Percentiles rank a stretch among this genome's conserved stretches.
These are phyloP conservation scores for Penicillium crustosum DNA, from an alignment of 2,329 filamentous ascomycete species.

Conservation along the genomic window DNA sequence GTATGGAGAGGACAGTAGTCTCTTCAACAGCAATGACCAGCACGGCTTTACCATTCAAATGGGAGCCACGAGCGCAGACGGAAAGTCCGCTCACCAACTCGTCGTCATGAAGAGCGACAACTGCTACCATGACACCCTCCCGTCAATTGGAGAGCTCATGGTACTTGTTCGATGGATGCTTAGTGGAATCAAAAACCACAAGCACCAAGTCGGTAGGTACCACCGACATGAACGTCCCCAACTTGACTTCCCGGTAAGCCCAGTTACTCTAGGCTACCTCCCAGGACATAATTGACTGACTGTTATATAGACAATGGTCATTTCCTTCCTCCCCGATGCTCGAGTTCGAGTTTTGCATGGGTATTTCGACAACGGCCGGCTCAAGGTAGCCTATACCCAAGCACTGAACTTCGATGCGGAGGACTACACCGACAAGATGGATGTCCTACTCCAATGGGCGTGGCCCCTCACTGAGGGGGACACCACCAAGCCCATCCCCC, in stretches of 20 bases:
- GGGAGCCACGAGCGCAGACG: background rate
- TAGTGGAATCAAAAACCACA: background rate
- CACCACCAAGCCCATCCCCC: conserved; percentile 6
- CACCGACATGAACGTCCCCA: background rate
- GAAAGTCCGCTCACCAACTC: background rate
- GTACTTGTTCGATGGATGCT: conserved; percentile 16
- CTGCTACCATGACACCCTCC: background rate
- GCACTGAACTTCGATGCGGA: conserved; percentile 8
- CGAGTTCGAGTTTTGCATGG: conserved; percentile 14
- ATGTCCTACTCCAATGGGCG: conserved; percentile 11
- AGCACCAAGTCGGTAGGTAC: background rate
- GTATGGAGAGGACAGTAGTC: background rate
- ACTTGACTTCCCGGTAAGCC: conserved; percentile 12
- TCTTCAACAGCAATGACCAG: conserved; percentile 4
- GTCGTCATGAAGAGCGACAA: conserved; percentile 9
- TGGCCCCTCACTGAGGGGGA: background rate
- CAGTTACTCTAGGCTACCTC: too few relatives aligned
- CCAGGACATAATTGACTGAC: background rate
- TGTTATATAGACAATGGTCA: conserved; percentile 7
- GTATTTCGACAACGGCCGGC: conserved; percentile 6
- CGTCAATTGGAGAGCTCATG: conserved; percentile 8
- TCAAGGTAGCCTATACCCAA: conserved; percentile 11
- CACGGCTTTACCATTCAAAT: conserved; percentile 4
- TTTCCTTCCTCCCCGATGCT: conserved; percentile 11
- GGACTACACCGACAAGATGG: conserved; percentile 5